Evolutionary conservation across 2,329 filamentous ascomycete species (phyloP).

Genomic region (Aspergillus pseudoglaucus): DNA sequence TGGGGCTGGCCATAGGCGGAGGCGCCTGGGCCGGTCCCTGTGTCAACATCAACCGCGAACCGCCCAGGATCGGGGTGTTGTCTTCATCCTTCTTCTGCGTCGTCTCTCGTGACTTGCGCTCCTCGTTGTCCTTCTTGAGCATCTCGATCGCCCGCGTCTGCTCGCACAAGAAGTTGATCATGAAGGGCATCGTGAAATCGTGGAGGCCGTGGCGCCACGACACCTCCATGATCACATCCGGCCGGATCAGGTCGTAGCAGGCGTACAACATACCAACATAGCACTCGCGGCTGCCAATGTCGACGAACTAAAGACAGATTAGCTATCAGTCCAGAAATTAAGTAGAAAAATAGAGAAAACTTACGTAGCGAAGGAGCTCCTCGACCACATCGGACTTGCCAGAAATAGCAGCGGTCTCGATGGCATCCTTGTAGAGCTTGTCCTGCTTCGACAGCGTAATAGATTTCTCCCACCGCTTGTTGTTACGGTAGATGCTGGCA

Average conservation of each 20-base stretch:
- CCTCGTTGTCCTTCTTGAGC: constrained; percentile 94
- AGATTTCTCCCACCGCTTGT: constrained; percentile 99
- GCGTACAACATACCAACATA: constrained; percentile 99
- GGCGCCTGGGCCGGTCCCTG: constrained; percentile 64
- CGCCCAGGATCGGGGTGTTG: constrained; percentile 86
- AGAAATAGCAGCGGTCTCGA: constrained; percentile 92
- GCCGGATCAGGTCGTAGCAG: constrained; percentile 93
- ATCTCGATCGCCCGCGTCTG: constrained; percentile 78
- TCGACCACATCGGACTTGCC: constrained; percentile 87
- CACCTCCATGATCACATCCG: constrained; percentile 87
- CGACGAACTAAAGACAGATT: constrained; percentile 68
- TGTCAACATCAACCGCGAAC: constrained; percentile 87
- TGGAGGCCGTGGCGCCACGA: constrained; percentile 92
- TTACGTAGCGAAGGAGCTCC: constrained; percentile 91
- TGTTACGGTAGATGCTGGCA: constrained; percentile 97
- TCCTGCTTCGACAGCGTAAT: constrained; percentile 97
- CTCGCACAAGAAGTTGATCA: constrained; percentile 96
- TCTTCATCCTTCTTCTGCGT: constrained; percentile 86
- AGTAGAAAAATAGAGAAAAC: constrained; percentile 38
- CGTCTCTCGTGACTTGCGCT: constrained; percentile 66
- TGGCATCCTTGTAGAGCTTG: constrained; percentile 98
- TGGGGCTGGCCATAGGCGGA: constrained; percentile 40
- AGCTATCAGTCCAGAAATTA: constrained; percentile 18
- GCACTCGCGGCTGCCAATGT: constrained; percentile 97
- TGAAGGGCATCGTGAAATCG: constrained; percentile 99